Evolutionary conservation across 2,329 filamentous ascomycete species (phyloP), one percentile per base, ranked within the genome.

Genomic region (Beauveria rudraprayagi): DNA sequence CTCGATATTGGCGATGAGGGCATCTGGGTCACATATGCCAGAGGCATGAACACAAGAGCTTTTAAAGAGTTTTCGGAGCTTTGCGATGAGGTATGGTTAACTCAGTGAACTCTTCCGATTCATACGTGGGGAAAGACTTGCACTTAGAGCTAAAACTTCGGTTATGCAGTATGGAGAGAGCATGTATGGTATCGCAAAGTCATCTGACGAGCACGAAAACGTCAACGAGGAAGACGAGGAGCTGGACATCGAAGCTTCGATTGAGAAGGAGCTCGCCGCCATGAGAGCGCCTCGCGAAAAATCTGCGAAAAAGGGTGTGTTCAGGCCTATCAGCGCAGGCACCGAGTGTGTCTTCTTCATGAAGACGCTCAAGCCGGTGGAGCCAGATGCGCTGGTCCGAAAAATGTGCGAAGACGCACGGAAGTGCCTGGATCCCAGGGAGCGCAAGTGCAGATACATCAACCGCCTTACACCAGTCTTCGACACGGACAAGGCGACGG

Each of bases 11-110:
- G 89, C 5, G 88, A 92, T 68, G 77, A 80, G 57, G 90, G 90
- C 5, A 85, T 93, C 62, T 93, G 89, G 88, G 86, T 87, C 30
- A 92, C 89, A 0, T 92, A 88, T 70, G 84, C 87, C 56, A 83
- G 87, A 69, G 83, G 84, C 65, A 87, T 89, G 76, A 88, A 90
- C 73, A 79, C 78, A 47, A 88, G 86, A 72, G 88, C 89, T 16
- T 81, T 88, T 2, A 77, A 80, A 55, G 90, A 93, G 70, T 79
- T 92, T 64, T 79, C 78, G 61, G 74, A 81, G 62, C 75, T 92
- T 24, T 88, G 91, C 68, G 80, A 87, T 48, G 81, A 88, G 76
- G 87, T 89, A 73, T 17, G 24, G 5, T 24, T 4, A 28, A 16
- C 37, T 65, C 53, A 66, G 30, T 48, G 7, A 16, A 37, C 7